phyloP scores from a whole-genome alignment of 306 rosid species.

The Purshia tridentata region DNA sequence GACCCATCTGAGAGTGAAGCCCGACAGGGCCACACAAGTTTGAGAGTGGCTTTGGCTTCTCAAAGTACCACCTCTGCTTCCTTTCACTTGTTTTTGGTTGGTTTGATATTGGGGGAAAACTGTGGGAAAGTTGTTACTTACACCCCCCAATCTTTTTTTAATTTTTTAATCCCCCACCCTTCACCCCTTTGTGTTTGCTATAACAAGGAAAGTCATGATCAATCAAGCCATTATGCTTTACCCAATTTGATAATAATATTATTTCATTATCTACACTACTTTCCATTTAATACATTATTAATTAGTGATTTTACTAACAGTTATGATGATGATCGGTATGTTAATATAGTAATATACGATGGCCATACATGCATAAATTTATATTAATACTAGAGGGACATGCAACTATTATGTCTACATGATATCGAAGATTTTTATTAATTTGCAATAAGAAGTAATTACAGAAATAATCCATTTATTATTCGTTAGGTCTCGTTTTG shows the following conservation, averaged over 20 bases:
- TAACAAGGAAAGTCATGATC: not conserved
- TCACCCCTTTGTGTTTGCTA: not conserved
- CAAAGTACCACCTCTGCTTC: slow-evolving; percentile 58
- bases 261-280: not conserved
- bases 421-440: too few species aligned
- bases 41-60: slow-evolving; percentile 54
- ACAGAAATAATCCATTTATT: too few species aligned
- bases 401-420: too few species aligned
- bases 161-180: not conserved
- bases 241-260: not conserved
- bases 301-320: not conserved
- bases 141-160: not conserved
- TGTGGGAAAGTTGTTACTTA: not conserved
- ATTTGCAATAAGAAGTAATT: too few species aligned
- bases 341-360: slow-evolving; percentile 6
- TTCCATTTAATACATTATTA: not conserved
- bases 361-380: slow-evolving; percentile 2
- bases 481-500: too few species aligned
- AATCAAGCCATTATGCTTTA: slow-evolving; percentile 6
- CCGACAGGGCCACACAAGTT: slow-evolving; percentile 78
- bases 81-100: slow-evolving; percentile 29
- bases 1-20: slow-evolving; percentile 78
- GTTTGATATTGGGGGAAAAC: slow-evolving; percentile 1
- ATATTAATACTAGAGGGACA: too few species aligned
- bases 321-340: not conserved